Evolutionary conservation across 2,329 filamentous ascomycete species (phyloP).

Genomic region (Neocatenulostroma microsporum): DNA sequence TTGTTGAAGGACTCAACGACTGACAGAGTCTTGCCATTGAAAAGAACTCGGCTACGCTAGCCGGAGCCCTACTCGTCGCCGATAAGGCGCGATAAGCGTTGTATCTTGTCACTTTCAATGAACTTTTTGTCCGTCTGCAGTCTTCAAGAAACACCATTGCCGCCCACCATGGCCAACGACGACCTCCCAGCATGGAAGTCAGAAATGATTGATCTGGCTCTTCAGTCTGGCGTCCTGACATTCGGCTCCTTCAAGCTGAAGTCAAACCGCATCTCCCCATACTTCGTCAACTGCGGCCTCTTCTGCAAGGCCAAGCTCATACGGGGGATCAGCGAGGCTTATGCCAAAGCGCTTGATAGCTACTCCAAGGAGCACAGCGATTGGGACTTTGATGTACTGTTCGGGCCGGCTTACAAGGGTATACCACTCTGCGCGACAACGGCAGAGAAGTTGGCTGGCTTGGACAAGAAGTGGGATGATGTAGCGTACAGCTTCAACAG

Average conservation of each 20-base stretch:
- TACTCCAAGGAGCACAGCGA: conserved; percentile 37
- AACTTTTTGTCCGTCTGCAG: background rate
- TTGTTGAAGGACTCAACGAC: no score
- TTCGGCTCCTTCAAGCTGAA: conserved; percentile 87
- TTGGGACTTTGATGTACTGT: conserved; percentile 71
- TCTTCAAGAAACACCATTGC: no score
- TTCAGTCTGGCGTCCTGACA: conserved; percentile 62
- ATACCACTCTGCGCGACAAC: conserved; percentile 81
- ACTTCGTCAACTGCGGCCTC: conserved; percentile 95
- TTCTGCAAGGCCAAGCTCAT: conserved; percentile 78
- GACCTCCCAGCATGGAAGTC: conserved; percentile 54
- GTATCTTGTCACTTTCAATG: background rate
- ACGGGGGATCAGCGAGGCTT: conserved; percentile 69
- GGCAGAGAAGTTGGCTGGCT: conserved; percentile 63
- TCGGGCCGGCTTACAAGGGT: conserved; percentile 94
- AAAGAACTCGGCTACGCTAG: no score
- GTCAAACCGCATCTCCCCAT: conserved; percentile 81
- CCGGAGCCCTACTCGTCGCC: no score
- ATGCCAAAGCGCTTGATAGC: conserved; percentile 56
- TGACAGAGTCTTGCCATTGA: no score
- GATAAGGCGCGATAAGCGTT: conserved; percentile 1
- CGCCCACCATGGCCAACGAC: conserved; percentile 7
- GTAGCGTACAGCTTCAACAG: conserved; percentile 87
- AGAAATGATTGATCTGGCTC: conserved; percentile 61
- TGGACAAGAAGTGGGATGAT: conserved; percentile 60